phyloP scores from a whole-genome alignment of 805 yeast genomes.

The Dipodascopsis uninucleata region DNA sequence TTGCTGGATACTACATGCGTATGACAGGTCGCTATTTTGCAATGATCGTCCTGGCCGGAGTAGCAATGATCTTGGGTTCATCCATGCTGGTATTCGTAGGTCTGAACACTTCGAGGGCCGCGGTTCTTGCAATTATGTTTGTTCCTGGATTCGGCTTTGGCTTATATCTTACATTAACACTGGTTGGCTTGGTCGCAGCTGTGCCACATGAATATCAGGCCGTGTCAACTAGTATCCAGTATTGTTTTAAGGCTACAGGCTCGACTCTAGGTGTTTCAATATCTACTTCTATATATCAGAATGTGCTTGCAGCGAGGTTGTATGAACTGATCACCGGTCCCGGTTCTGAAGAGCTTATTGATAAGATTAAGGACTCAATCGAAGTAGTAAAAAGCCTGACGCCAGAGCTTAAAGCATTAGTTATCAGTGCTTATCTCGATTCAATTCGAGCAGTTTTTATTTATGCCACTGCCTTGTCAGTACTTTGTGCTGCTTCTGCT shows the following conservation, averaged over 20 bases:
- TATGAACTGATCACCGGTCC: slow-evolving; percentile 22
- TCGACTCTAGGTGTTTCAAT: slow-evolving; percentile 64
- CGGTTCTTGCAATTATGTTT: slow-evolving; percentile 32
- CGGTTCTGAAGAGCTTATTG: slow-evolving; percentile 21
- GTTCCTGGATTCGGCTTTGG: slow-evolving; percentile 58
- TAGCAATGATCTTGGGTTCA: slow-evolving; percentile 12
- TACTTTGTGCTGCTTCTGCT: slow-evolving; percentile 15
- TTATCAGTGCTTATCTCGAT: slow-evolving; percentile 16
- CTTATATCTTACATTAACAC: slow-evolving; percentile 52
- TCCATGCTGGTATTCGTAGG: slow-evolving; percentile 16
- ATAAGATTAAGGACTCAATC: slow-evolving; percentile 16
- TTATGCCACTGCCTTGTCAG: slow-evolving; percentile 12
- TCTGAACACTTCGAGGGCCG: slow-evolving; percentile 8
- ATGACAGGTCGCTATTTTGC: slow-evolving; percentile 47
- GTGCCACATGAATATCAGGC: slow-evolving; percentile 61
- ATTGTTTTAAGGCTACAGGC: slow-evolving; percentile 68
- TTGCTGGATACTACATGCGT: slow-evolving; percentile 63
- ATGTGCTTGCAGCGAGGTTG: slow-evolving; percentile 35
- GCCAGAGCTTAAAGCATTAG: slow-evolving; percentile 13
- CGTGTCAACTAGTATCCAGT: slow-evolving; percentile 70
- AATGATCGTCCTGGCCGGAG: slow-evolving; percentile 24
- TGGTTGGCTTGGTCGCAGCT: slow-evolving; percentile 61
- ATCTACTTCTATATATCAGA: slow-evolving; percentile 55
- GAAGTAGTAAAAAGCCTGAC: slow-evolving; percentile 13
- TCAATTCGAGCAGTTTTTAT: slow-evolving; percentile 17